A percentile compares a stretch with the other conserved stretches of the same genome.
Evolutionary conservation across 169 alveolate species (phyloP).

Genomic region (Plasmodium vivax): DNA sequence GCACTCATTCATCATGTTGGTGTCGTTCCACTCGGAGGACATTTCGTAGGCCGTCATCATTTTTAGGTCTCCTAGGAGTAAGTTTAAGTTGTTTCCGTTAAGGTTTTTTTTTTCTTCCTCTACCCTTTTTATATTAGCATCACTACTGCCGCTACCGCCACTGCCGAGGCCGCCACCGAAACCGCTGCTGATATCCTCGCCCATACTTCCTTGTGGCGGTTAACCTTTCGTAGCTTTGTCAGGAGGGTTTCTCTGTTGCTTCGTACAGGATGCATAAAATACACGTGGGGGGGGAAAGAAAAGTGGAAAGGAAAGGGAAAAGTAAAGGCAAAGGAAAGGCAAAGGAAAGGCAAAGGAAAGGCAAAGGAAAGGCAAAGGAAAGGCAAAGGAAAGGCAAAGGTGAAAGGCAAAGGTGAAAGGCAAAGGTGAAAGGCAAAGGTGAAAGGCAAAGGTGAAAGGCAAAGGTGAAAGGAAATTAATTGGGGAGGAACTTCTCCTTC

Average conservation of each 20-base stretch:
- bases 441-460: too few relatives aligned
- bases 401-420: too few relatives aligned
- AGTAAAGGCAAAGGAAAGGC: too few relatives aligned
- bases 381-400: too few relatives aligned
- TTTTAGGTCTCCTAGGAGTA: constrained; percentile 76
- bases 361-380: too few relatives aligned
- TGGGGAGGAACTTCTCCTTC: not conserved
- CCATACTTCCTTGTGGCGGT: not conserved
- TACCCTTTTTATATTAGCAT: constrained; percentile 23
- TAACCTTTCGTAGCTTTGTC: not conserved
- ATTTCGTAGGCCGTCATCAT: constrained; percentile 78
- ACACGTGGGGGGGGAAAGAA: not conserved
- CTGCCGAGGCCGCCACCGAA: not conserved
- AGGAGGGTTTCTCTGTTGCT: not conserved
- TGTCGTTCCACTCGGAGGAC: constrained; percentile 82
- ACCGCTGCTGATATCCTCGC: not conserved
- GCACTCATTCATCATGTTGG: constrained; percentile 76
- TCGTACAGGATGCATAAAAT: not conserved
- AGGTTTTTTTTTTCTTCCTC: constrained; percentile 56
- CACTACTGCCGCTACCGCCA: not conserved
- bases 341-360: too few relatives aligned
- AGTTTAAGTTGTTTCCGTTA: constrained; percentile 56
- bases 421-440: too few relatives aligned
- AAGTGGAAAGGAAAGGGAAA: not conserved
- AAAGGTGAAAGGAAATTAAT: not conserved